These are phyloP conservation scores for Hapsidospora chrysogenum DNA, from an alignment of 495 filamentous ascomycete species.

Conservation along the genomic window DNA sequence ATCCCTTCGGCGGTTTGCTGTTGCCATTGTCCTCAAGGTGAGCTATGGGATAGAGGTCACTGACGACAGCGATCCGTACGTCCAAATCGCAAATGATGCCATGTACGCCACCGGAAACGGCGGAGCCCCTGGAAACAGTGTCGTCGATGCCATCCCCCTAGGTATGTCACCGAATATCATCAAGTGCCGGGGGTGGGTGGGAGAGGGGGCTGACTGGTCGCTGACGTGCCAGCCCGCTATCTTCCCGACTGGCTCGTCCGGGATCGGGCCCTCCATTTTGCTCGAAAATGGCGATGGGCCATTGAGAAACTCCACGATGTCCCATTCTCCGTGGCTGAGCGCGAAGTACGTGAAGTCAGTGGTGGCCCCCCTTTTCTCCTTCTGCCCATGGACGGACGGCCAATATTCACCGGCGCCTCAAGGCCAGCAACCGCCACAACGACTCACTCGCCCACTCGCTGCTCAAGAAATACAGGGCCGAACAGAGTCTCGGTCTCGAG, in stretches of 20 bases:
- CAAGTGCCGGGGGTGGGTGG: too few species aligned
- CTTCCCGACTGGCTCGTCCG: neutral
- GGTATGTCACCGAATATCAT: too few species aligned
- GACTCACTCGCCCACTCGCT: constrained; percentile 10
- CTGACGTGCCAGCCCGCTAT: neutral
- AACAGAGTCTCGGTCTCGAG: constrained; percentile 7
- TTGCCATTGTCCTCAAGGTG: constrained; percentile 22
- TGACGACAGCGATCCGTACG: constrained; percentile 22
- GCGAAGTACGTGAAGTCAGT: too few species aligned
- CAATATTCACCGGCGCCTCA: too few species aligned
- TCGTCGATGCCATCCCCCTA: constrained; percentile 30
- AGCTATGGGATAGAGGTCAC: constrained; percentile 27
- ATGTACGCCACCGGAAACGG: constrained; percentile 23
- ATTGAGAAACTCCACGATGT: constrained; percentile 8
- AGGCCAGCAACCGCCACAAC: constrained; percentile 1
- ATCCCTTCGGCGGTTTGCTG: constrained; percentile 10
- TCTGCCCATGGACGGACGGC: too few species aligned
- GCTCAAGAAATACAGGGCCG: constrained; percentile 7
- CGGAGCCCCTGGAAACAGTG: constrained; percentile 21
- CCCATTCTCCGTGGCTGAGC: too few species aligned
- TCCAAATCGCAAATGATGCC: constrained; percentile 26
- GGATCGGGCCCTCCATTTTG: constrained; percentile 1
- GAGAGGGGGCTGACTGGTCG: too few species aligned
- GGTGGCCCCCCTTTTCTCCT: too few species aligned
- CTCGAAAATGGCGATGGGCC: constrained; percentile 12